Evolutionary conservation across 2,329 filamentous ascomycete species (phyloP).

Genomic region (Torrubiella hemipterigena): DNA sequence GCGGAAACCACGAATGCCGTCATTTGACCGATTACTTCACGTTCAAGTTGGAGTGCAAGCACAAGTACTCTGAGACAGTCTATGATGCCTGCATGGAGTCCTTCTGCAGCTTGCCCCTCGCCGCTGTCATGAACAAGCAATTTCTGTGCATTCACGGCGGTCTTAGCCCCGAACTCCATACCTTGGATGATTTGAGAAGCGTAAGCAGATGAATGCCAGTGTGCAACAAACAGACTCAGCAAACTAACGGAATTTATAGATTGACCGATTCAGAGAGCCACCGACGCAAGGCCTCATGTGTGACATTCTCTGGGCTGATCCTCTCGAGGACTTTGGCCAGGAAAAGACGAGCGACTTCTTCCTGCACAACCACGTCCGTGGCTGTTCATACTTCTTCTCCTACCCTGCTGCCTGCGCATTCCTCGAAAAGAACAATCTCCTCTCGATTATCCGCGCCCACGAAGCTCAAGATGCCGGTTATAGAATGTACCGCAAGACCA

Average conservation of each 20-base stretch:
- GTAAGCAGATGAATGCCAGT: conserved; percentile 34
- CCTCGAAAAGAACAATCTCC: conserved; percentile 95
- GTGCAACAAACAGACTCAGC: not conserved
- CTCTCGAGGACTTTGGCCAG: conserved; percentile 94
- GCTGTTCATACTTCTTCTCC: conserved; percentile 98
- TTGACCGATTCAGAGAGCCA: conserved; percentile 94
- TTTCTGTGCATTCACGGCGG: conserved; percentile 98
- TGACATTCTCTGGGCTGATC: conserved; percentile 97
- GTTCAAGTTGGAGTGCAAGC: conserved; percentile 99
- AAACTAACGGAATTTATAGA: conserved; percentile 35
- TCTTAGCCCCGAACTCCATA: conserved; percentile 89
- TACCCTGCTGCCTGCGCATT: conserved; percentile 96
- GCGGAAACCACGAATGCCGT: conserved; percentile 96
- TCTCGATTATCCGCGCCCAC: conserved; percentile 94
- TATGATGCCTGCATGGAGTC: conserved; percentile 99
- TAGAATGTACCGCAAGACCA: conserved; percentile 97
- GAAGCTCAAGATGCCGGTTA: conserved; percentile 98
- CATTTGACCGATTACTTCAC: conserved; percentile 99
- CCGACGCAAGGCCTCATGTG: conserved; percentile 98
- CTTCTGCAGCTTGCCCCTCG: conserved; percentile 86
- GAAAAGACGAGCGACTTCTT: conserved; percentile 98
- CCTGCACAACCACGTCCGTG: conserved; percentile 94
- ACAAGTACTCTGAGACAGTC: conserved; percentile 94
- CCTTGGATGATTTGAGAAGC: conserved; percentile 82
- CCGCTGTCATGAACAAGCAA: conserved; percentile 99